Evolutionary conservation across 2,329 filamentous ascomycete species (phyloP), one percentile per base, ranked within the genome.

Genomic region (Teratosphaeria nubilosa): DNA sequence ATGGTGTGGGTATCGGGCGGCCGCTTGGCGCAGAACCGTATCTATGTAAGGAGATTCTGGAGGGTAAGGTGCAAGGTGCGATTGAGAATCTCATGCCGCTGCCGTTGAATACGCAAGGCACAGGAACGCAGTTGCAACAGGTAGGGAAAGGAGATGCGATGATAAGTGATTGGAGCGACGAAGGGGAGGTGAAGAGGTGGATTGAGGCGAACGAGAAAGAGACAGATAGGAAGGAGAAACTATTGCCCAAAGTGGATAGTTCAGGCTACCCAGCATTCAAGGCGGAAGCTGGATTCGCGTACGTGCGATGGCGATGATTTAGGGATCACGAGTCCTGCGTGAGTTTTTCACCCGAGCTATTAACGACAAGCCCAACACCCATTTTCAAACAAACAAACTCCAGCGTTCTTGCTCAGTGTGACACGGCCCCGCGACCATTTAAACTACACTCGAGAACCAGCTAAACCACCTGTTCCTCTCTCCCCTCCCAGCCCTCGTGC

Each of bases 91-190:
- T 58, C 11, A 63, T 70, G 50, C 66, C 67, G 9, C 52, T 68
- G 57, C 65, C 68, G 20, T 64, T 65, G 59, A 69, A 69, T 45
- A 71, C 67, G 22, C 68, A 68, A 58, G 64, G 58, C 5, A 69
- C 66, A 9, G 69, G 67, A 1, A 66, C 62, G 50, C 68, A 70
- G 53, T 53, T 70, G 20, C 67, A 70, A 54, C 69, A 70, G 41
- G 61, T 69, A 24, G 69, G 65, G 0, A 59, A 62, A 5, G 66
- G 64, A 6, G 62, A 68, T n/a, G 56, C 58, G 16, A 22, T 64
- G 34, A 61, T 68, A 9, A 69, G 67, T 54, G 69, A 70, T 58
- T 70, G 64, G 63, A 69, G 67, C 53, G 66, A 68, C 30, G 62
- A 68, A 57, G 59, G 51, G 16, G 69, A 70, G 55, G 67, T 71